Percentiles rank a stretch among this genome's conserved stretches.
phyloP scores from a whole-genome alignment of 1,284 basidiomycete species.

The Ganoderma lucidum region DNA sequence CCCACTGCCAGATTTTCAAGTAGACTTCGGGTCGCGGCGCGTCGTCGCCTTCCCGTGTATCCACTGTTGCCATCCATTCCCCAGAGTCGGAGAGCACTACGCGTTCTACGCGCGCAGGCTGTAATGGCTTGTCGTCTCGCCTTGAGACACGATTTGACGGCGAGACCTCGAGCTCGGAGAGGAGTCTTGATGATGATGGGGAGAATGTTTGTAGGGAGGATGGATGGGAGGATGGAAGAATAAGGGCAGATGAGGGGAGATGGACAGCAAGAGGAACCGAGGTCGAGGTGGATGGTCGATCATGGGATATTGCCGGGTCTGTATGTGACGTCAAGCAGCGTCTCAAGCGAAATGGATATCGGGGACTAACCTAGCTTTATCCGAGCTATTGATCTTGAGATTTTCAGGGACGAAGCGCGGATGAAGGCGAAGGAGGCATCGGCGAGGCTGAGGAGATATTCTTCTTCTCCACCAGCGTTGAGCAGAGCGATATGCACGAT shows the following conservation, averaged over 20 bases:
- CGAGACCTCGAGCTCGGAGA: slow-evolving; percentile 92
- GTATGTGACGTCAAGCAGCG: slow-evolving; percentile 12
- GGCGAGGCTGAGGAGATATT: slow-evolving; percentile 84
- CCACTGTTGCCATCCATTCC: slow-evolving; percentile 96
- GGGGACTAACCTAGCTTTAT: slow-evolving; percentile 77
- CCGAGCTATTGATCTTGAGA: slow-evolving; percentile 79
- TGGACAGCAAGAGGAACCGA: slow-evolving; percentile 77
- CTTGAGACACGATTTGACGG: slow-evolving; percentile 93
- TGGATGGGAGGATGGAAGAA: slow-evolving; percentile 93
- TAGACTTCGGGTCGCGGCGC: slow-evolving; percentile 74
- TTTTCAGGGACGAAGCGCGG: slow-evolving; percentile 74
- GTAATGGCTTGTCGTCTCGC: slow-evolving; percentile 81
- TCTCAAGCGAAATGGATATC: neutral
- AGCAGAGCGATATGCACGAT: slow-evolving; percentile 78
- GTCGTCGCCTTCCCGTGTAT: slow-evolving; percentile 76
- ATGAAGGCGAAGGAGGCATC: slow-evolving; percentile 90
- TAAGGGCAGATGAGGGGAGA: slow-evolving; percentile 72
- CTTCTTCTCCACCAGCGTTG: slow-evolving; percentile 70
- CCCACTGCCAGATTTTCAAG: slow-evolving; percentile 94
- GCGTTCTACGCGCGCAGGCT: slow-evolving; percentile 81
- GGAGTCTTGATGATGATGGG: slow-evolving; percentile 71
- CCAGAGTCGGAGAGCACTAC: slow-evolving; percentile 73
- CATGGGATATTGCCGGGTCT: slow-evolving; percentile 57
- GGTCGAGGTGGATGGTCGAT: slow-evolving; percentile 50
- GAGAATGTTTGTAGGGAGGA: slow-evolving; percentile 95